These are phyloP conservation scores for Talaromyces sp. DNA, from an alignment of 2,329 filamentous ascomycete genomes.

Conservation along the genomic window DNA sequence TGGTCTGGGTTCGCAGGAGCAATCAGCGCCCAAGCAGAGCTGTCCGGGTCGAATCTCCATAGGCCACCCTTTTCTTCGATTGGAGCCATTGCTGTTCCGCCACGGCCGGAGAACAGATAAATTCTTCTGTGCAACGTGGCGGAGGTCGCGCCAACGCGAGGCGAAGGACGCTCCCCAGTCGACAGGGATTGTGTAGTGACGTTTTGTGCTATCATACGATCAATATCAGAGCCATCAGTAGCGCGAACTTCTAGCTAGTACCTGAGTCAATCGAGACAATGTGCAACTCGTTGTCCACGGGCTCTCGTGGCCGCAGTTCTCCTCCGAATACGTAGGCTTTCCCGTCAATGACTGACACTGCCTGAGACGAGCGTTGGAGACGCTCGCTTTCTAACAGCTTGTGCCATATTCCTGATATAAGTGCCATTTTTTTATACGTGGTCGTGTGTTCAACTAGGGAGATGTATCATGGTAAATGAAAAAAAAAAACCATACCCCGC, in stretches of 20 bases:
- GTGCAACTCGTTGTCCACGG: slow-evolving; percentile 69
- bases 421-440: neutral
- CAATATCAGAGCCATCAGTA: neutral
- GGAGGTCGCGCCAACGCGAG: slow-evolving; percentile 69
- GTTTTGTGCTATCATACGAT: neutral
- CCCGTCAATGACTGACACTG: slow-evolving; percentile 55
- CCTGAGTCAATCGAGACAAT: slow-evolving; percentile 47
- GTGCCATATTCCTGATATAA: slow-evolving; percentile 16
- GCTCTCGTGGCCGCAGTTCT: slow-evolving; percentile 61
- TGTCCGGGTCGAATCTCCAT: slow-evolving; percentile 68
- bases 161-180: slow-evolving; percentile 47
- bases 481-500: neutral
- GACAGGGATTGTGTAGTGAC: neutral
- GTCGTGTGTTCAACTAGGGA: neutral
- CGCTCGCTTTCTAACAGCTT: neutral
- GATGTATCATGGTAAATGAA: neutral
- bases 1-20: slow-evolving; percentile 45
- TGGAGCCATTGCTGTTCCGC: slow-evolving; percentile 62
- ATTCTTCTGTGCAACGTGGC: slow-evolving; percentile 64
- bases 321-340: slow-evolving; percentile 72
- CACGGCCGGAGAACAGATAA: slow-evolving; percentile 77
- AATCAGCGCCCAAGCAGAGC: slow-evolving; percentile 60
- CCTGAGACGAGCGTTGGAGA: slow-evolving; percentile 63
- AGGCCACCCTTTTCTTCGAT: slow-evolving; percentile 69
- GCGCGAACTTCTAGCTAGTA: neutral